Evolutionary conservation across 225 moss, liverwort and hornwort species (phyloP).

Genomic region (Sphagnum contortum): DNA sequence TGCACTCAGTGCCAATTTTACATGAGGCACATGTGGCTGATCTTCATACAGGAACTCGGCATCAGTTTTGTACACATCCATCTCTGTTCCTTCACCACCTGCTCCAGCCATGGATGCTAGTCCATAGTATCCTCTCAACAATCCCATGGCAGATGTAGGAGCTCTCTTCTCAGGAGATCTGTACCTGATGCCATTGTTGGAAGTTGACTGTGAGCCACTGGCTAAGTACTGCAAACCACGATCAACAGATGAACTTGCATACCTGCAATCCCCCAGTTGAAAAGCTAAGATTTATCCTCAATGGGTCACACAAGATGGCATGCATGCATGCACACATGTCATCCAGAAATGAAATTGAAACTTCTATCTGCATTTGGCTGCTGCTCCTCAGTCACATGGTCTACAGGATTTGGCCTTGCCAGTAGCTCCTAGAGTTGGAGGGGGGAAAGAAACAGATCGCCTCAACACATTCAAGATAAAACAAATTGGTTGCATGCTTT

Average conservation of each 20-base stretch:
- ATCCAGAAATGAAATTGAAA: too few species aligned
- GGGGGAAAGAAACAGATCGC: too few species aligned
- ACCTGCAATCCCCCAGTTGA: constrained; percentile 12
- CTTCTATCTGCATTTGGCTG: too few species aligned
- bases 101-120: constrained; percentile 37
- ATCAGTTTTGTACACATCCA: constrained; percentile 69
- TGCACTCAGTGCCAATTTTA: constrained; percentile 21
- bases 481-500: too few species aligned
- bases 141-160: constrained; percentile 70
- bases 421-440: too few species aligned
- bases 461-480: too few species aligned
- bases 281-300: too few species aligned
- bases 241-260: constrained; percentile 15
- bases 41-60: constrained; percentile 56
- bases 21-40: constrained; percentile 46
- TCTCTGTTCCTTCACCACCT: constrained; percentile 65
- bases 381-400: too few species aligned
- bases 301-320: too few species aligned
- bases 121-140: constrained; percentile 80
- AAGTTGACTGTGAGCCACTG: constrained; percentile 16
- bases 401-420: too few species aligned
- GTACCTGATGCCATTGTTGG: constrained; percentile 10
- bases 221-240: constrained; percentile 6
- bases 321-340: too few species aligned
- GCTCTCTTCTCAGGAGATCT: constrained; percentile 41